Evolutionary conservation across 495 filamentous ascomycete genomes (phyloP).

Genomic region (Pyrenula aspistea): DNA sequence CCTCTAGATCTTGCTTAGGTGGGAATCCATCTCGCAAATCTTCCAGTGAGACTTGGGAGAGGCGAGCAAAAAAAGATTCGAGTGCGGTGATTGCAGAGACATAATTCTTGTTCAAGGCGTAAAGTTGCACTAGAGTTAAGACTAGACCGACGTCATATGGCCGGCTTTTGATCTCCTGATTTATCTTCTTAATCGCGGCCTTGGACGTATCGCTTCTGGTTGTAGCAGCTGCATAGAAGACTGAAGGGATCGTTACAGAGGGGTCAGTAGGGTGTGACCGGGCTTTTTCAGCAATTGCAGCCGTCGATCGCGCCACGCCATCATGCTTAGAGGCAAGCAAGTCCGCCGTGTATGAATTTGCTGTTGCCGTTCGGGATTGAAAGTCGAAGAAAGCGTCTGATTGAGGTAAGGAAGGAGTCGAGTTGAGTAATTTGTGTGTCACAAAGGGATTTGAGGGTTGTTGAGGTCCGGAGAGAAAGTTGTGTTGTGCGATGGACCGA

Average conservation of each 20-base stretch:
- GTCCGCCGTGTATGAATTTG: slow-evolving; percentile 60
- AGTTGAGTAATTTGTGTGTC: slow-evolving; percentile 54
- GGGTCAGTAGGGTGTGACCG: slow-evolving; percentile 43
- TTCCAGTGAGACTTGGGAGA: no score
- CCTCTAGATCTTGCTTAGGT: slow-evolving; percentile 38
- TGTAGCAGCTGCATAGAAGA: slow-evolving; percentile 70
- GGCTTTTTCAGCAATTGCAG: slow-evolving; percentile 39
- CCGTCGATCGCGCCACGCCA: slow-evolving; percentile 57
- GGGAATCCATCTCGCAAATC: slow-evolving; percentile 46
- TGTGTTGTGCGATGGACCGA: slow-evolving; percentile 66
- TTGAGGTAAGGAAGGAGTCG: slow-evolving; percentile 40
- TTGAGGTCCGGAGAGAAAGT: slow-evolving; percentile 49
- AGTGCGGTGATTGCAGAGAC: slow-evolving; percentile 64
- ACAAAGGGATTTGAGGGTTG: slow-evolving; percentile 62
- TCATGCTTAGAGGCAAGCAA: slow-evolving; percentile 68
- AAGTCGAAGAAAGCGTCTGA: slow-evolving; percentile 67
- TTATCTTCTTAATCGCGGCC: slow-evolving; percentile 57
- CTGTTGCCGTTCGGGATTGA: slow-evolving; percentile 54
- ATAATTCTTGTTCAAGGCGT: slow-evolving; percentile 62
- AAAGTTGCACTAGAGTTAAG: slow-evolving; percentile 75
- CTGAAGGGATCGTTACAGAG: slow-evolving; percentile 51
- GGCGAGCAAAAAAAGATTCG: slow-evolving; percentile 56
- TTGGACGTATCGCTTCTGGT: slow-evolving; percentile 51
- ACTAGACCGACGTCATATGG: slow-evolving; percentile 77
- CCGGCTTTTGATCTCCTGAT: slow-evolving; percentile 61